Percentiles rank a stretch among this genome's conserved stretches.
These are phyloP conservation scores for Trichoderma sp. DNA, from an alignment of 2,329 filamentous ascomycete genomes.

Conservation along the genomic window DNA sequence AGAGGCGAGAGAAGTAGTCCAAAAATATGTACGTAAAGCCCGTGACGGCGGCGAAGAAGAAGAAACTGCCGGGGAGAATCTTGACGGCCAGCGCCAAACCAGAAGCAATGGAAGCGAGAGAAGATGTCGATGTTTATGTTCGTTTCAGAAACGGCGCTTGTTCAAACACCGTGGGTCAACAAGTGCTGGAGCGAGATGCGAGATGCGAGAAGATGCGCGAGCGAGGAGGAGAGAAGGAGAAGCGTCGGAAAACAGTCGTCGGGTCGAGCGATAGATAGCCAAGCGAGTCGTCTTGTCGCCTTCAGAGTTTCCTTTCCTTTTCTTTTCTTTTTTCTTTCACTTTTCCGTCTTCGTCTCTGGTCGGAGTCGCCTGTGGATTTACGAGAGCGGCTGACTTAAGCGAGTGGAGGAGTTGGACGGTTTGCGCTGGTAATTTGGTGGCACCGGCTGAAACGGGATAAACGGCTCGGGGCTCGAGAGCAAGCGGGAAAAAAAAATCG, in stretches of 20 bases:
- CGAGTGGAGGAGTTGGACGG: neutral
- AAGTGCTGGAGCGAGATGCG: neutral
- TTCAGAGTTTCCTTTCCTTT: neutral
- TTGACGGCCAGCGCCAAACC: conserved; percentile 17
- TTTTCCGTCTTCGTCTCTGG: neutral
- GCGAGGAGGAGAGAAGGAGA: neutral
- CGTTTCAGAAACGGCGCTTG: conserved; percentile 12
- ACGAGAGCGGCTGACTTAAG: neutral
- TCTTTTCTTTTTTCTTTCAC: neutral
- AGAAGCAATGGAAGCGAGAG: conserved; percentile 3
- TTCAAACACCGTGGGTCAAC: conserved; percentile 1
- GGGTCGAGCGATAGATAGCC: neutral
- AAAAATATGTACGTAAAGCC: neutral
- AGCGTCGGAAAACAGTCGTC: neutral
- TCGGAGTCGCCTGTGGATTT: neutral
- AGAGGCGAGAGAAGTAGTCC: neutral
- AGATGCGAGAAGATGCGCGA: neutral
- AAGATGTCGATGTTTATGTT: neutral
- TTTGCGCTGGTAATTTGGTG: neutral
- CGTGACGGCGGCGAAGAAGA: neutral
- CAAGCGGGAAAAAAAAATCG: neutral
- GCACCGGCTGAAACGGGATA: neutral
- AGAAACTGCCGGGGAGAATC: neutral
- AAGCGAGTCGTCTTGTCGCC: neutral
- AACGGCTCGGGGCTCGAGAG: neutral